phyloP scores from a whole-genome alignment of 2,329 filamentous ascomycete genomes.

The Tolypocladium cylindrosporum region DNA sequence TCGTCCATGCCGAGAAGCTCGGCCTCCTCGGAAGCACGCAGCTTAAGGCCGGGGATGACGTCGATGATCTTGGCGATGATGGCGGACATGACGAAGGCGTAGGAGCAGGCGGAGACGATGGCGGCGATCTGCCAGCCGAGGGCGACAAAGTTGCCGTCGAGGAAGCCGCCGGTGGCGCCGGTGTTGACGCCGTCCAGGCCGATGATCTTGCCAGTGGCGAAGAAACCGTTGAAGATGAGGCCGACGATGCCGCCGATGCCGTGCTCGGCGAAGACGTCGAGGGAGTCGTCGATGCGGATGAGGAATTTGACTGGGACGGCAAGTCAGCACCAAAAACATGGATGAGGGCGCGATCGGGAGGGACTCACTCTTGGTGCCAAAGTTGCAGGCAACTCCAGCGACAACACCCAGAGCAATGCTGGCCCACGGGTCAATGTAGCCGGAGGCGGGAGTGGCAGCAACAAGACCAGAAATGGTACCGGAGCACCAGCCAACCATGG shows the following conservation, averaged over 20 bases:
- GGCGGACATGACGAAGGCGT: constrained; percentile 65
- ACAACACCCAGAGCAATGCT: constrained; percentile 56
- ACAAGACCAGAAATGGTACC: constrained; percentile 63
- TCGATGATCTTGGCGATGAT: constrained; percentile 67
- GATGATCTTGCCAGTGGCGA: constrained; percentile 60
- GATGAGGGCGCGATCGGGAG: background rate
- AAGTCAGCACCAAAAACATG: constrained; percentile 1
- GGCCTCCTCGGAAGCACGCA: constrained; percentile 71
- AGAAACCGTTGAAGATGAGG: constrained; percentile 63
- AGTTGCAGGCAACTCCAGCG: constrained; percentile 58
- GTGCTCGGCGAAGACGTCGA: constrained; percentile 66
- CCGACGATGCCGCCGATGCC: constrained; percentile 59
- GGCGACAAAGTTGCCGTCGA: constrained; percentile 64
- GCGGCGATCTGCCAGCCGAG: constrained; percentile 76
- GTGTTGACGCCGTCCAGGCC: constrained; percentile 70
- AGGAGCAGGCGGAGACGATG: constrained; percentile 54
- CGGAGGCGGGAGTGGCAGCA: constrained; percentile 58
- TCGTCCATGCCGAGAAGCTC: constrained; percentile 84
- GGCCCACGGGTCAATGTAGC: constrained; percentile 58
- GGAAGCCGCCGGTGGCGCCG: constrained; percentile 56
- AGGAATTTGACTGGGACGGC: constrained; percentile 42
- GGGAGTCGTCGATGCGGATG: constrained; percentile 57
- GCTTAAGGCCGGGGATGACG: constrained; percentile 64
- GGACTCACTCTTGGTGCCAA: constrained; percentile 46
- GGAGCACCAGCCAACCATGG: constrained; percentile 64